These are phyloP conservation scores for Erythrophleum ivorense DNA, from an alignment of 331 rosid species.

Conservation along the genomic window DNA sequence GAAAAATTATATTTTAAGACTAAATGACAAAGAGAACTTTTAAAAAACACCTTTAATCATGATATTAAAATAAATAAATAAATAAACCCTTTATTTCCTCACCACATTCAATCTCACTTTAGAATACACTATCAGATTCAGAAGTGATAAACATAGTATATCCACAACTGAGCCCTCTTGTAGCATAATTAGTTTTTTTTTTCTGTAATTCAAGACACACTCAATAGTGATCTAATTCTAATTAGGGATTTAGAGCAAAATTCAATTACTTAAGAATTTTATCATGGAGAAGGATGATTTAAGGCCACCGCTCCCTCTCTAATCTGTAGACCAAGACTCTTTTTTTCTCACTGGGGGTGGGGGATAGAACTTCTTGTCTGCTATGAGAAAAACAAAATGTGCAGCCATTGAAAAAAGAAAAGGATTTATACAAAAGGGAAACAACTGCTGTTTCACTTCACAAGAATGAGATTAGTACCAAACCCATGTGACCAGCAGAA, in stretches of 20 bases:
- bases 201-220: not conserved
- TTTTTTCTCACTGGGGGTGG: not conserved
- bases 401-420: conserved; percentile 37
- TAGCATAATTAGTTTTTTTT: not conserved
- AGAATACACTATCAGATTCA: no score
- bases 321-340: not conserved
- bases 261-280: not conserved
- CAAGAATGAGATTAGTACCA: conserved; percentile 9
- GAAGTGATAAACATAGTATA: not conserved
- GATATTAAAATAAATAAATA: no score
- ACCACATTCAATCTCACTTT: no score
- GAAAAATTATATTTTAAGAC: no score
- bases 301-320: conserved; percentile 7
- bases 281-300: conserved; percentile 5
- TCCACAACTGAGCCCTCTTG: not conserved
- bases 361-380: conserved; percentile 36
- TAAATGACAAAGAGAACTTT: no score
- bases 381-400: conserved; percentile 22
- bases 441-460: conserved; percentile 31
- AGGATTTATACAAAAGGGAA: conserved; percentile 2
- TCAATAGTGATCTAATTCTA: not conserved
- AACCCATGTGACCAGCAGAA: not conserved
- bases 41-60: no score
- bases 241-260: conserved; percentile 4
- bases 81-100: no score